These are phyloP conservation scores for Diversispora epigaea DNA, from an alignment of 192 early-diverging fungal species.

Conservation along the genomic window DNA sequence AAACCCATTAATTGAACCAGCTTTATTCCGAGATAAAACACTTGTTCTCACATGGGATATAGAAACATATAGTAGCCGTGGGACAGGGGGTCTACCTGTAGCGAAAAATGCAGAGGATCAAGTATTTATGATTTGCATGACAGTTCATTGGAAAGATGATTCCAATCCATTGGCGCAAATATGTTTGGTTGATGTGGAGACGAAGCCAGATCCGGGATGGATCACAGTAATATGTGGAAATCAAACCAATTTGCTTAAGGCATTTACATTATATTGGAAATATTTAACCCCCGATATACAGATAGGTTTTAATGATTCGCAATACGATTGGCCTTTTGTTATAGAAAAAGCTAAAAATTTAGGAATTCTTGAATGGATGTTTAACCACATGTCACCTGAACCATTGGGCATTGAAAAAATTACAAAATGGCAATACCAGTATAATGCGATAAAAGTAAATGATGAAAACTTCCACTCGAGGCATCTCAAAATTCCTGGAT, in stretches of 20 bases:
- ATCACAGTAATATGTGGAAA: background rate
- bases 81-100: background rate
- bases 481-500: slow-evolving; percentile 24
- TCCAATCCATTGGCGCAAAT: background rate
- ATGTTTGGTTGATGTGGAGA: background rate
- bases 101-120: background rate
- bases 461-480: slow-evolving; percentile 21
- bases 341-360: background rate
- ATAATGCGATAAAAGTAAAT: no score
- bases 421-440: background rate
- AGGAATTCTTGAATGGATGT: slow-evolving; percentile 6
- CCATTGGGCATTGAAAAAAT: background rate
- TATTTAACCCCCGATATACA: background rate
- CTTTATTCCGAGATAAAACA: no score
- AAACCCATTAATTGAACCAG: no score
- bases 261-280: slow-evolving; percentile 6
- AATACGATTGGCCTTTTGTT: background rate
- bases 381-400: background rate
- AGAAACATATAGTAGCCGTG: background rate
- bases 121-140: slow-evolving; percentile 21
- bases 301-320: background rate
- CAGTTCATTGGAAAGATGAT: slow-evolving; percentile 15
- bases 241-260: background rate
- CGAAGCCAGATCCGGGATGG: background rate
- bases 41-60: no score